Evolutionary conservation across 768 basidiomycete genomes (phyloP), one percentile per base, ranked within the genome.

Genomic region (Tylopilus intermedius): DNA sequence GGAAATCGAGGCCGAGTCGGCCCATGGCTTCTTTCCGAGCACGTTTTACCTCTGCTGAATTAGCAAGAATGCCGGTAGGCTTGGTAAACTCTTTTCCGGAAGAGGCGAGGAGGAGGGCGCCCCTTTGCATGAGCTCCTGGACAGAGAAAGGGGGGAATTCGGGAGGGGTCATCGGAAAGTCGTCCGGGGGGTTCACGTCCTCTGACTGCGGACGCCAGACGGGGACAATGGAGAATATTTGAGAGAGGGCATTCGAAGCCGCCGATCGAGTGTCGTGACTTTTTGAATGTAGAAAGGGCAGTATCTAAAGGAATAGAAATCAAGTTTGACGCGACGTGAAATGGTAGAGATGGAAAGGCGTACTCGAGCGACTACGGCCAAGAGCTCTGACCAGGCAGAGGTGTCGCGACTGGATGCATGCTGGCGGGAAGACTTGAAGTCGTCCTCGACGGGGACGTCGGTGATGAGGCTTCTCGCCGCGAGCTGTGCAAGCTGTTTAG

Each of bases 401-500:
- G 80, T 79, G 62, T 91, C 90, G 38, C 75, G 74, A 55, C 78
- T 67, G 38, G 80, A 71, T 21, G 78, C 73, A 68, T 84, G 80
- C 55, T 81, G 79, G 43, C 83, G 79, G 50, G 64, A 73, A 0
- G 62, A 63, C 67, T 89, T 90, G 59, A 86, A 71, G 67, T 90
- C 84, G 55, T 91, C 88, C 62, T 90, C 86, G 59, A 84, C 72
- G n/a, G 82, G 76, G 48, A 90, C 86, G 76, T 92, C 89, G 64
- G 79, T 84, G 51, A 84, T 83, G 53, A 96, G 87, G 59, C 85
- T 85, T 70, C 92, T 87, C 18, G 82, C 86, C 0, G 93, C 93
- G 48, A 99, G 77, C 57, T 94, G 90, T 0, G 94, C 94, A 42
- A 99, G 78, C 68, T 99, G 96, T 63, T 92, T 94, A 5, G 94